Evolutionary conservation across 139 green algal species (phyloP), one percentile per base, ranked within the genome.

Genomic region (Chlorella sp.): DNA sequence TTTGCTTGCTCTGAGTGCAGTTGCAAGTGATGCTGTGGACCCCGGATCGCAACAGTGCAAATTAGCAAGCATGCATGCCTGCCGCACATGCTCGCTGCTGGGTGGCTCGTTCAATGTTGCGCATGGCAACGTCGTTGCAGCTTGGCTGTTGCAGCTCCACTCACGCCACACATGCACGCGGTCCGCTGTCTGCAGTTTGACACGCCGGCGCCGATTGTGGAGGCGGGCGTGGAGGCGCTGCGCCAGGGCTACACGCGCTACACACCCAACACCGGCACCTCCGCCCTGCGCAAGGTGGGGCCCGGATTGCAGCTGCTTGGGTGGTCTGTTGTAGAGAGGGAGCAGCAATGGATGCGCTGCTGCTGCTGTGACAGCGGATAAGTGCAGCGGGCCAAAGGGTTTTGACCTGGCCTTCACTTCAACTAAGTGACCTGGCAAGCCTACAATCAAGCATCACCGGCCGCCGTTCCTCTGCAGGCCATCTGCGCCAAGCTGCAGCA

Each of bases 201-300:
- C 89, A 99, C 97, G 0, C 97, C 97, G 0, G 85, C 83, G 0
- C 81, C 84, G 5, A 95, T 99, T 58, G 83, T 94, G 0, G 91
- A 95, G 30, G 96, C 95, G 24, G 96, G 94, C 26, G 90, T 97
- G 1, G 88, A 91, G 54, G 97, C 97, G 4, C 88, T 99, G 32
- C 87, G 85, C 36, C 76, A 84, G 22, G 97, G 97, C 48, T 88
- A 93, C 82, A 99, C 97, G 0, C 92, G 93, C 58, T 99, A 99
- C 92, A 98, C 95, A 5, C 93, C 97, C 76, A 99, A 98, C 87
- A 91, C 93, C 0, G 97, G 97, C 79, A 99, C 93, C 17, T 80
- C 80, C 0, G 86, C 89, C 17, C 93, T 99, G 48, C 88, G 95
- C 17, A 85, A 91, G 65, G 51, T 60, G 51, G 51, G 51, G 11